Evolutionary conservation across 2,329 filamentous ascomycete genomes (phyloP).

Genomic region (Drechslerella dactyloides): DNA sequence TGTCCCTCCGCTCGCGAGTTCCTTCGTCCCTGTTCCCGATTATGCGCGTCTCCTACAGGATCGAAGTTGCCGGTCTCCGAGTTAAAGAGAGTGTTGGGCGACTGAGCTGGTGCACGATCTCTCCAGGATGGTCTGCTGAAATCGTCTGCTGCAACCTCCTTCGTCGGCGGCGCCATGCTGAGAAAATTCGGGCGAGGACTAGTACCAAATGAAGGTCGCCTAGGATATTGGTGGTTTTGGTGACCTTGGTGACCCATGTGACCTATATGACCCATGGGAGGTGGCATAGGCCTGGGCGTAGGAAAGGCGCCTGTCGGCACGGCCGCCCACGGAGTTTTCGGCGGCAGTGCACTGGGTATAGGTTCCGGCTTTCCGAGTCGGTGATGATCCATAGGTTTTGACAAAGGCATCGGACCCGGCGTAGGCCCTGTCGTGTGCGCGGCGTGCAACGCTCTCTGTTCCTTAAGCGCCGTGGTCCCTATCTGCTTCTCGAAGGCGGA

Average conservation of each 20-base stretch:
- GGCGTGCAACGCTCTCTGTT: constrained; percentile 51
- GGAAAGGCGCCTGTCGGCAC: constrained; percentile 42
- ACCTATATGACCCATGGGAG: constrained; percentile 11
- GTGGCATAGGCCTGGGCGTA: constrained; percentile 17
- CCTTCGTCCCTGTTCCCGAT: constrained; percentile 31
- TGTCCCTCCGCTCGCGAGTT: constrained; percentile 31
- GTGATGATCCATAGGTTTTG: constrained; percentile 36
- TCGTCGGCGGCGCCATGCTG: constrained; percentile 26
- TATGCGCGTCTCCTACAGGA: constrained; percentile 32
- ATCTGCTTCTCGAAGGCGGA: constrained; percentile 50
- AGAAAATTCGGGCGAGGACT: constrained; percentile 15
- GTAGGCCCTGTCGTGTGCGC: constrained; percentile 53
- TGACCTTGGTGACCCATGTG: too few relatives aligned
- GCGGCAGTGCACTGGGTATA: constrained; percentile 36
- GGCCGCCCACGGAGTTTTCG: constrained; percentile 45
- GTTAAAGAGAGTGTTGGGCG: constrained; percentile 41
- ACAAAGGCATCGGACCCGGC: constrained; percentile 13
- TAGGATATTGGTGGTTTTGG: too few relatives aligned
- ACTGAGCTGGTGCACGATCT: constrained; percentile 37
- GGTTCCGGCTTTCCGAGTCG: constrained; percentile 30
- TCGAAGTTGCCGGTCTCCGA: constrained; percentile 48
- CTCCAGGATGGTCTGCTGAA: constrained; percentile 43
- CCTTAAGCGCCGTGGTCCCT: constrained; percentile 48
- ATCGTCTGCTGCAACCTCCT: constrained; percentile 42
- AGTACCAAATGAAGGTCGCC: constrained; percentile 16